These are phyloP conservation scores for Melanomma pulvis-pyrius DNA, from an alignment of 495 filamentous ascomycete species.

Conservation along the genomic window DNA sequence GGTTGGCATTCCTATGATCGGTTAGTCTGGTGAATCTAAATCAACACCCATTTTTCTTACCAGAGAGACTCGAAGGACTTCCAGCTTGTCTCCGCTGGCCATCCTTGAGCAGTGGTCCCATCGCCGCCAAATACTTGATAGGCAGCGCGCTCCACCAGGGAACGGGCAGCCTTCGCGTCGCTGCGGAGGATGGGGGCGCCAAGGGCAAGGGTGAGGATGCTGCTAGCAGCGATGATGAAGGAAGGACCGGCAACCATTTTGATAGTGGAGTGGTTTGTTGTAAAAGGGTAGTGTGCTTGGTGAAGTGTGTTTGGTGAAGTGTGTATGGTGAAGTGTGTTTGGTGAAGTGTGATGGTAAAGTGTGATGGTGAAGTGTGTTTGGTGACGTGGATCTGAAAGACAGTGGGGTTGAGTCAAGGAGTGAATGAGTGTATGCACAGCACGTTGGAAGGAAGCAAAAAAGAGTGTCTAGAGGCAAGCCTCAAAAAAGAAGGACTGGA, in stretches of 20 bases:
- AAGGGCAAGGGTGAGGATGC: constrained; percentile 25
- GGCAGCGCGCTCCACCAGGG: constrained; percentile 24
- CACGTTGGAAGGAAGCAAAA: background rate
- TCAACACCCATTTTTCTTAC: constrained; percentile 26
- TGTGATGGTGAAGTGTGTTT: constrained; percentile 5
- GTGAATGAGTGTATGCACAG: constrained; percentile 22
- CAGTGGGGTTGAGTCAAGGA: no score
- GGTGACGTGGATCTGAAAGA: no score
- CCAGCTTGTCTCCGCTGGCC: constrained; percentile 36
- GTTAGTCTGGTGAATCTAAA: background rate
- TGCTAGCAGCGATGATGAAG: constrained; percentile 37
- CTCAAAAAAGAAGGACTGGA: constrained; percentile 16
- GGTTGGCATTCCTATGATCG: constrained; percentile 41
- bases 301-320: background rate
- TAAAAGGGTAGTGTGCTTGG: background rate
- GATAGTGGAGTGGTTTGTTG: constrained; percentile 12
- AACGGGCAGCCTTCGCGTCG: constrained; percentile 16
- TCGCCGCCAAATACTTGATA: constrained; percentile 35
- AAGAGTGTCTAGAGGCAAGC: background rate
- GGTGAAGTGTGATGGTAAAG: constrained; percentile 1
- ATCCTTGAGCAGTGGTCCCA: constrained; percentile 31
- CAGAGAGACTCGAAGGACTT: constrained; percentile 33
- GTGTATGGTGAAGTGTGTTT: background rate
- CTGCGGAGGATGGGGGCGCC: constrained; percentile 27
- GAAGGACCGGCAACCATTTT: constrained; percentile 33